These are phyloP conservation scores for Scenedesmus sp. DNA, from an alignment of 163 green algal genomes.

Conservation along the genomic window DNA sequence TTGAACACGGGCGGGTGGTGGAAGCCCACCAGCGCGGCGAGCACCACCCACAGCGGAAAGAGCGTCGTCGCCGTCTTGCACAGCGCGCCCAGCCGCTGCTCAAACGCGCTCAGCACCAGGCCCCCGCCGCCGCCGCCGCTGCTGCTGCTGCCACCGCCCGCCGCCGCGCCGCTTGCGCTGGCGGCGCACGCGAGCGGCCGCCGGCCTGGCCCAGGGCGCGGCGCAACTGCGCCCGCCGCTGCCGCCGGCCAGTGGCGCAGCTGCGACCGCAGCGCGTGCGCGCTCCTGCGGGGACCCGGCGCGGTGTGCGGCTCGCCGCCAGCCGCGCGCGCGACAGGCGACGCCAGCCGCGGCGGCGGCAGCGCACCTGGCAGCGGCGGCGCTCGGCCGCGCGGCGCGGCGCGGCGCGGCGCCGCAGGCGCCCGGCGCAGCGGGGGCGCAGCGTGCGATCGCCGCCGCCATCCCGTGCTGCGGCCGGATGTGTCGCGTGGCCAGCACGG, in stretches of 20 bases:
- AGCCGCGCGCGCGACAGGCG: too few relatives aligned
- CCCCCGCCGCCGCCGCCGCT: background rate
- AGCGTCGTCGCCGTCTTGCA: conserved; percentile 27
- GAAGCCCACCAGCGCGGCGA: conserved; percentile 47
- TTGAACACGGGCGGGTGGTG: conserved; percentile 48
- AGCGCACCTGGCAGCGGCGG: background rate
- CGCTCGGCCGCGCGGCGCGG: too few relatives aligned
- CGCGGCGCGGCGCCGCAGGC: too few relatives aligned
- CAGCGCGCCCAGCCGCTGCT: background rate
- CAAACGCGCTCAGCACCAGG: conserved; percentile 12
- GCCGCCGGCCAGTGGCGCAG: background rate
- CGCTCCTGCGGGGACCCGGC: background rate
- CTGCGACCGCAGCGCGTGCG: background rate
- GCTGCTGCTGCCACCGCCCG: background rate
- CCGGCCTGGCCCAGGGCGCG: too few relatives aligned
- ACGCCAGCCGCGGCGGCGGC: too few relatives aligned
- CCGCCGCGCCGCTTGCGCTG: background rate
- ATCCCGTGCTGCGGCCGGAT: too few relatives aligned
- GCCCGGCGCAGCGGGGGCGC: too few relatives aligned
- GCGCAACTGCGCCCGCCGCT: too few relatives aligned
- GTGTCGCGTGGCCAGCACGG: too few relatives aligned
- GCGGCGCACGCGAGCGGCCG: background rate
- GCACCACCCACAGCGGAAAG: conserved; percentile 57
- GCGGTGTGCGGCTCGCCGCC: too few relatives aligned
- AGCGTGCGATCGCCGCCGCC: too few relatives aligned